Conservation (phyloP, 2,329 filamentous ascomycete species). For the Pseudocercospora crystallina region DNA sequence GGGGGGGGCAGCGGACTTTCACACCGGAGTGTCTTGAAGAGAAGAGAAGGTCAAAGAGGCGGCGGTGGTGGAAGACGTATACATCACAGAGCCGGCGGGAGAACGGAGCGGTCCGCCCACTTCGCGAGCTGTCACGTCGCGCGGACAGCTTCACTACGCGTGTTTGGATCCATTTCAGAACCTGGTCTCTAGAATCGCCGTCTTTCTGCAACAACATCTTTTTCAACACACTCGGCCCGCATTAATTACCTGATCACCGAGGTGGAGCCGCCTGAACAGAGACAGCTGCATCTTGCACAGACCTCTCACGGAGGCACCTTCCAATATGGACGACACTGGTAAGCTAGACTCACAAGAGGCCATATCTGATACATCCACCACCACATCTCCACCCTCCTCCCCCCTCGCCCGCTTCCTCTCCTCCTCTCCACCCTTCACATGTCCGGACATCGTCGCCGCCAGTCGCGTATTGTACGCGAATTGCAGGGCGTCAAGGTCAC, state of each 20-base stretch:
- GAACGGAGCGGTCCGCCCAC: not conserved
- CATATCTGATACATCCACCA: not conserved
- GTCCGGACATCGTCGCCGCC: slow-evolving; percentile 2
- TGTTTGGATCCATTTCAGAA: too few species aligned
- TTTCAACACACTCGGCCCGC: too few species aligned
- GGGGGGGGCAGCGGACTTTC: slow-evolving; percentile 16
- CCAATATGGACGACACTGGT: slow-evolving; percentile 24
- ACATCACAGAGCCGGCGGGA: not conserved
- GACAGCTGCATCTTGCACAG: too few species aligned
- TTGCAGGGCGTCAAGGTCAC: slow-evolving; percentile 14
- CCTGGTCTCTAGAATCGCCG: too few species aligned
- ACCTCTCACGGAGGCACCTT: not conserved
- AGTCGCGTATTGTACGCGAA: slow-evolving; percentile 6
- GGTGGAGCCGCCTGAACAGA: too few species aligned
- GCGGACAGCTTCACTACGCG: too few species aligned
- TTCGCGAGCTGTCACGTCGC: not conserved
- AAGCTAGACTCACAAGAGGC: slow-evolving; percentile 5
- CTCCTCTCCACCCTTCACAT: not conserved
- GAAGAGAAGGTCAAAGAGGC: slow-evolving; percentile 21
- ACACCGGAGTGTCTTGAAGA: slow-evolving; percentile 11
- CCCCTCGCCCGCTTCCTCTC: not conserved
- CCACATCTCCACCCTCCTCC: not conserved
- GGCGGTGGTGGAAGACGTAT: slow-evolving; percentile 24
- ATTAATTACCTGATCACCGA: too few species aligned
- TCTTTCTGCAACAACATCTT: too few species aligned